Evolutionary conservation across 257 asterid genomes (phyloP).

Genomic region (Solanum chilense): DNA sequence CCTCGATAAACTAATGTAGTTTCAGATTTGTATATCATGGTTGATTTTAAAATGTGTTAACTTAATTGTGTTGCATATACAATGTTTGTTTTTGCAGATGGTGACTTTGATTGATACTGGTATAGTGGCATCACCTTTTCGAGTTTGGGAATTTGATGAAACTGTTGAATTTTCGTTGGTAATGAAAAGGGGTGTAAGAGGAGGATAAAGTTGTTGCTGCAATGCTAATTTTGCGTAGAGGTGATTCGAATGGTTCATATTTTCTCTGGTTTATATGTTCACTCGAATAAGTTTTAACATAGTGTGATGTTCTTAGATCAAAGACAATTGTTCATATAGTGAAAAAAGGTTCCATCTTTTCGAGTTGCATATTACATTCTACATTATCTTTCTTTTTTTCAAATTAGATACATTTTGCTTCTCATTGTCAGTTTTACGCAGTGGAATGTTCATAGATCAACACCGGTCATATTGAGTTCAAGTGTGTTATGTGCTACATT

Average conservation of each 20-base stretch:
- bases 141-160: slow-evolving; percentile 7
- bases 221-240: slow-evolving; percentile 4
- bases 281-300: background rate
- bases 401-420: background rate
- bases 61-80: background rate
- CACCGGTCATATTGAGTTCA: background rate
- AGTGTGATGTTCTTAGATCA: background rate
- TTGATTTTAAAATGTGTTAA: background rate
- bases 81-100: background rate
- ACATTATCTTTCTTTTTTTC: background rate
- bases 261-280: slow-evolving; percentile 9
- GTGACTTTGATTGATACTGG: background rate
- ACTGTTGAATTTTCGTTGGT: background rate
- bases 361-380: background rate
- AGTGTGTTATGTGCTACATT: background rate
- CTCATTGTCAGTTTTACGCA: background rate
- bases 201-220: background rate
- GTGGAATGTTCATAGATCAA: background rate
- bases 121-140: background rate
- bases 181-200: background rate
- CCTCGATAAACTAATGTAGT: background rate
- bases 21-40: background rate
- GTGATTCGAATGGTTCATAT: slow-evolving; percentile 5
- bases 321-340: background rate
- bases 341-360: background rate